Percentiles rank a stretch among this genome's conserved stretches.
Conservation (phyloP, 2,329 filamentous ascomycete species). For the Ceratocystis eucalypticola region DNA sequence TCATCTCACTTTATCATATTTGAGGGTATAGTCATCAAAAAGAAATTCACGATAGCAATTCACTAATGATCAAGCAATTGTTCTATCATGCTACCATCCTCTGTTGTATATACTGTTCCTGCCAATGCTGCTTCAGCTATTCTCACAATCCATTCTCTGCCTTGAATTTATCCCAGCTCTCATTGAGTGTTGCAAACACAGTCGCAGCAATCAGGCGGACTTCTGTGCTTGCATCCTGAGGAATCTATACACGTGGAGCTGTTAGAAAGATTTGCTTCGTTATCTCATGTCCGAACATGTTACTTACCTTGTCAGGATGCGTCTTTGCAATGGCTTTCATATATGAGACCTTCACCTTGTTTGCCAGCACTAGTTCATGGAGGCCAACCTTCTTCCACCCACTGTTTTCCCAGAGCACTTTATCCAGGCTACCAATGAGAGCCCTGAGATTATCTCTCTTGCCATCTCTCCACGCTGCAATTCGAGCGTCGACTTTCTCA, state of each 20-base stretch:
- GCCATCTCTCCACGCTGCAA: constrained; percentile 73
- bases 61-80: not conserved
- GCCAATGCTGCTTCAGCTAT: not conserved
- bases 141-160: constrained; percentile 48
- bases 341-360: constrained; percentile 92
- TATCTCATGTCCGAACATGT: not conserved
- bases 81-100: not conserved
- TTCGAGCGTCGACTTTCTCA: constrained; percentile 69
- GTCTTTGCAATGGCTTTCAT: constrained; percentile 99
- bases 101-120: not conserved
- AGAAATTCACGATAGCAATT: constrained; percentile 16
- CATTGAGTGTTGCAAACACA: constrained; percentile 56
- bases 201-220: constrained; percentile 50
- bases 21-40: constrained; percentile 4
- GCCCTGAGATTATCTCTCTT: constrained; percentile 89
- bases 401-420: constrained; percentile 78
- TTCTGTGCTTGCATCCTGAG: constrained; percentile 51
- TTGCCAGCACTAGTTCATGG: constrained; percentile 81
- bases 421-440: constrained; percentile 71
- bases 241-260: constrained; percentile 33
- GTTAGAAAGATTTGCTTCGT: constrained; percentile 11
- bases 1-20: not conserved
- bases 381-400: constrained; percentile 96
- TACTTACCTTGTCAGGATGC: constrained; percentile 89
- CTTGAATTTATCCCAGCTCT: constrained; percentile 63